Base-by-base conservation (phyloP, 2,329 filamentous ascomycete species). In the Arthrobotrys sinensis region DNA sequence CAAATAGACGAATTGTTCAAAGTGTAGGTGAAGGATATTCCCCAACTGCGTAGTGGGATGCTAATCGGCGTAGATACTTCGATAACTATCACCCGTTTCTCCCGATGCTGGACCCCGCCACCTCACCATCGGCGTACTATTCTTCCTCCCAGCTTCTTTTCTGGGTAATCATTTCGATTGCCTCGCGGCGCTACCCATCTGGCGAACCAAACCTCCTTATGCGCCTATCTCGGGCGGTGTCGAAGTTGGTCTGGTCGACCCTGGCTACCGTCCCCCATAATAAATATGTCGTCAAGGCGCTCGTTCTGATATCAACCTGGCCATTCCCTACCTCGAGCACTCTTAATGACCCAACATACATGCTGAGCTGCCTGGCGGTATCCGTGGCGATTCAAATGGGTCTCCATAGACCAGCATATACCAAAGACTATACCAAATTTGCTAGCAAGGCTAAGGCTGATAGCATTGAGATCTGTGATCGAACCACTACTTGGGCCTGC, bases 331-430 rank as follows among this genome's bases (percentile, higher is more conserved):
- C 91, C n/a, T 93, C 91, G 84, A 93, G 91, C 4, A 93, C 92
- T 0, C 91, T 91, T 4, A 90, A 91, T 6, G 93, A 96, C 81
- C 92, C 92, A 1, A 95, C 92, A 0, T 93, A 94, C 83, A 94
- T 93, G 83, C 86, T 94, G 16, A 91, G 91, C 81, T 92, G 93
- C 65, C 89, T 93, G 79, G 93, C 95, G 91, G 94, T 95, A 89
- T 93, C 94, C 85, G 90, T 92, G 21, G 93, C 93, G 7, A 94
- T 93, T 80, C 92, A 93, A 80, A 93, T 94, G 81, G 92, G 93
- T 19, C 87, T 96, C 66, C 92, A 96, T 82, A 89, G 92, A 57
- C 93, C 92, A 11, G 93, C 91, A 68, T 91, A 94, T 83, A 92
- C 92, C 52, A 92, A 94, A 83, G 93, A 95, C 83, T 96, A 95